Conservation (phyloP, 1,284 basidiomycete species). For the Ustilago loliicola region DNA sequence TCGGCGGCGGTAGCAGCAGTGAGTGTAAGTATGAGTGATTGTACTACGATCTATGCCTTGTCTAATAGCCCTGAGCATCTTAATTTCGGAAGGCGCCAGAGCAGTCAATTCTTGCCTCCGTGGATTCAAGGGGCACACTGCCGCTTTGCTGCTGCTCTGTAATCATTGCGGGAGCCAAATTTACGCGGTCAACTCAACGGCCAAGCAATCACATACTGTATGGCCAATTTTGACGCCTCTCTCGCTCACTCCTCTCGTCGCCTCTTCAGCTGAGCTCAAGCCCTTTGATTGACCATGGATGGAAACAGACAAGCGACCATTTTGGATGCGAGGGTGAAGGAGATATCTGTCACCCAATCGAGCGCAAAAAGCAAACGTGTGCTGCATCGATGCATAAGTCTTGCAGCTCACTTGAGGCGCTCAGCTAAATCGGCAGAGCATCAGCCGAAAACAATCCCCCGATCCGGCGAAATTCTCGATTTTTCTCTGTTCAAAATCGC, state of each 20-base stretch:
- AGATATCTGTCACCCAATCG: too few species aligned
- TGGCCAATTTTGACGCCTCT: too few species aligned
- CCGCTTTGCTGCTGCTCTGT: too few species aligned
- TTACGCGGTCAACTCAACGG: background rate
- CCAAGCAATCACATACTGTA: too few species aligned
- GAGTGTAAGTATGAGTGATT: background rate
- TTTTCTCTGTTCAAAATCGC: background rate
- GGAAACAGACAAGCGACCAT: too few species aligned
- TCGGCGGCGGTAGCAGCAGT: background rate
- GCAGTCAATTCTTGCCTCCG: background rate
- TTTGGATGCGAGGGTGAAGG: too few species aligned
- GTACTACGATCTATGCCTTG: background rate
- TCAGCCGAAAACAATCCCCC: constrained; percentile 2
- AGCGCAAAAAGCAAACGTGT: background rate
- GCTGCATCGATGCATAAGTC: background rate
- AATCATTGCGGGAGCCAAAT: too few species aligned
- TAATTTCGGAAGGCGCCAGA: background rate
- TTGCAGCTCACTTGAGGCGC: background rate
- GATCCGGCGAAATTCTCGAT: constrained; percentile 28
- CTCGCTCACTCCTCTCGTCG: background rate
- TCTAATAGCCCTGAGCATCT: constrained; percentile 2
- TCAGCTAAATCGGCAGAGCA: constrained; percentile 1
- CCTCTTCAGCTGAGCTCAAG: background rate
- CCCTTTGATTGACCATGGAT: too few species aligned
- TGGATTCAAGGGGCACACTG: too few species aligned